Base-by-base conservation (phyloP, 352 stramenopile species). In the Phytopythium delawarense region DNA sequence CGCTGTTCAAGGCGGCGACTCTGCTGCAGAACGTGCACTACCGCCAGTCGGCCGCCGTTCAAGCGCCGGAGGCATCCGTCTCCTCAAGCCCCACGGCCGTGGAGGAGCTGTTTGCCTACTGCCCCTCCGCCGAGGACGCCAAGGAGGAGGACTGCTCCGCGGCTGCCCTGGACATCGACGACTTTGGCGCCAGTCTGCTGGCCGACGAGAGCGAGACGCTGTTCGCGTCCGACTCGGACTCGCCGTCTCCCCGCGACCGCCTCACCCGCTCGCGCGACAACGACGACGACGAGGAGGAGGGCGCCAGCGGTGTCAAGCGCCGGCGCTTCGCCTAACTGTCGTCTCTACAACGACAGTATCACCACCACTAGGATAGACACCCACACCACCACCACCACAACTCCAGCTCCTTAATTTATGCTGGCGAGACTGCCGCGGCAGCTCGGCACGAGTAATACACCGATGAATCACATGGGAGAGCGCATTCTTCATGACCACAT, bases 1-100 rank as follows among this genome's bases (percentile, higher is more conserved):
- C 64, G 35, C 77, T 78, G 28, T 59, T 60, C n/a, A 58, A 64
- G 63, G 73, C 75, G 46, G 69, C 77, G 46, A 70, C 69, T 66
- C 53, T 69, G 62, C 66, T 84, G 52, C 66, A 71, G 40, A 50
- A 60, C 56, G 64, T 65, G 23, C 73, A 76, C 63, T 74, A 73
- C 42, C 61, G 66, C 12, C 54, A 25, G 18, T 48, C 34, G 35
- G 57, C 58, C 13, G 21, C 63, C 4, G 20, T 35, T 1, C 28
- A 44, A 6, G 40, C 23, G 2, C 30, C 60, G 12, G 49, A 64
- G 39, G 69, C 63, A 20, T 35, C 23, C 4, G 28, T 69, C 37
- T 63, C 40, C 7, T 46, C 59, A 2, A 65, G 63, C 30, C 60
- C 70, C 16, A 61, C 66, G 9, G 48, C 55, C 4, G 21, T 68